Conservation (phyloP, 2,329 filamentous ascomycete genomes). For the Pyrenochaeta sp. region DNA sequence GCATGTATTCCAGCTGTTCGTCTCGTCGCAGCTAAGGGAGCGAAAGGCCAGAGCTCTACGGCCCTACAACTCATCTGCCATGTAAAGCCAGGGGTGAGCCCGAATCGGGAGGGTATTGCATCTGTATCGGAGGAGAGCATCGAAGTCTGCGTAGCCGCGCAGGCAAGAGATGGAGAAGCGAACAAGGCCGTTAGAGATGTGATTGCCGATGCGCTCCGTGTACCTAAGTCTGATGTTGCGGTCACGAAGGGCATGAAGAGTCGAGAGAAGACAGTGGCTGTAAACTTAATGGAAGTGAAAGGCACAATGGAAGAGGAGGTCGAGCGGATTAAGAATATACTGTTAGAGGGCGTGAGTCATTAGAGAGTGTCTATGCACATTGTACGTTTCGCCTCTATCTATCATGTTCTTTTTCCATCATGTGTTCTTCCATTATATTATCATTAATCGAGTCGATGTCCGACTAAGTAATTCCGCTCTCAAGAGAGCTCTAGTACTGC, state of each 20-base stretch:
- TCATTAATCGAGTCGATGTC: conserved; percentile 4
- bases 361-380: conserved; percentile 23
- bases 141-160: conserved; percentile 72
- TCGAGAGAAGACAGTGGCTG: conserved; percentile 65
- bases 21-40: conserved; percentile 34
- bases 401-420: background rate
- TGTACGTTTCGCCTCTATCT: conserved; percentile 3
- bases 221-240: conserved; percentile 70
- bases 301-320: conserved; percentile 36
- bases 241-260: conserved; percentile 71
- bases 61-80: conserved; percentile 69
- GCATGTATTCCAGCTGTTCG: conserved; percentile 34
- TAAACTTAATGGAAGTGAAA: conserved; percentile 17
- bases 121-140: conserved; percentile 65
- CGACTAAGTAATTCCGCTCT: background rate
- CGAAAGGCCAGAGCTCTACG: conserved; percentile 15
- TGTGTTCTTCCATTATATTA: conserved; percentile 14
- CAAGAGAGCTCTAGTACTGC: conserved; percentile 42
- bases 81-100: conserved; percentile 72
- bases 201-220: conserved; percentile 67
- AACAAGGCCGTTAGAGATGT: conserved; percentile 72
- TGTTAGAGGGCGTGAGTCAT: conserved; percentile 26
- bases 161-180: conserved; percentile 71
- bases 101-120: conserved; percentile 67
- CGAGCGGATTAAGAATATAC: conserved; percentile 32